These are phyloP conservation scores for Vitis hybrid DNA, from an alignment of 177 flowering plant species.

Conservation along the genomic window DNA sequence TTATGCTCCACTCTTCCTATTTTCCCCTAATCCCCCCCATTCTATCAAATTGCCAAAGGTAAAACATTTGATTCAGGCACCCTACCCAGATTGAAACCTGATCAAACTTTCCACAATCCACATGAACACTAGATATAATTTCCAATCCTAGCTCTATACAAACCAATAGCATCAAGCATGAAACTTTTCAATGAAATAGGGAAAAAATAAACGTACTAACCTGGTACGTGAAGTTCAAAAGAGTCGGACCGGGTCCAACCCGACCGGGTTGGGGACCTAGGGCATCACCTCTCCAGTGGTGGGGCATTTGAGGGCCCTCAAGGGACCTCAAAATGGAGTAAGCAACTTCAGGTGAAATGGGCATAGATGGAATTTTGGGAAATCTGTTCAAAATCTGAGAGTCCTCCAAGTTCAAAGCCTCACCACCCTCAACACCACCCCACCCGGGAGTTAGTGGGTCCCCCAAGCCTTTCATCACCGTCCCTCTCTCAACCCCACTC, in stretches of 20 bases:
- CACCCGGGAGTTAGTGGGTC: conserved; percentile 95
- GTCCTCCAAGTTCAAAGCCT: conserved; percentile 34
- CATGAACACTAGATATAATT: not conserved
- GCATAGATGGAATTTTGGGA: conserved; percentile 80
- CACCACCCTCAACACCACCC: conserved; percentile 30
- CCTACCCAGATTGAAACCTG: not conserved
- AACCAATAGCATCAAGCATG: too few species aligned
- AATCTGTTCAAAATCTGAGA: conserved; percentile 45
- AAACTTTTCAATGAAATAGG: too few species aligned
- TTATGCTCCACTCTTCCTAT: not conserved
- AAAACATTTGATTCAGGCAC: not conserved
- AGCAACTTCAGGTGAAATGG: conserved; percentile 65
- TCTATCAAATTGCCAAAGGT: not conserved
- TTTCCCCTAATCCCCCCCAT: not conserved
- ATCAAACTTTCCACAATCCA: not conserved
- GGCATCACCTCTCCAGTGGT: conserved; percentile 45
- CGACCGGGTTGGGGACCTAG: conserved; percentile 15
- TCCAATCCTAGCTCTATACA: not conserved
- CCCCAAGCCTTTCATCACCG: conserved; percentile 75
- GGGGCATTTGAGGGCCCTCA: conserved; percentile 51
- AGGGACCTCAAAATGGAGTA: conserved; percentile 50
- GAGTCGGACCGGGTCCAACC: conserved; percentile 73
- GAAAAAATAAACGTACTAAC: conserved; percentile 30
- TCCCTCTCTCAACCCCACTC: conserved; percentile 75
- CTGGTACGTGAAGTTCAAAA: conserved; percentile 73